phyloP scores from a whole-genome alignment of 108 stramenopile species.

The Fragilariopsis cylindrus region DNA sequence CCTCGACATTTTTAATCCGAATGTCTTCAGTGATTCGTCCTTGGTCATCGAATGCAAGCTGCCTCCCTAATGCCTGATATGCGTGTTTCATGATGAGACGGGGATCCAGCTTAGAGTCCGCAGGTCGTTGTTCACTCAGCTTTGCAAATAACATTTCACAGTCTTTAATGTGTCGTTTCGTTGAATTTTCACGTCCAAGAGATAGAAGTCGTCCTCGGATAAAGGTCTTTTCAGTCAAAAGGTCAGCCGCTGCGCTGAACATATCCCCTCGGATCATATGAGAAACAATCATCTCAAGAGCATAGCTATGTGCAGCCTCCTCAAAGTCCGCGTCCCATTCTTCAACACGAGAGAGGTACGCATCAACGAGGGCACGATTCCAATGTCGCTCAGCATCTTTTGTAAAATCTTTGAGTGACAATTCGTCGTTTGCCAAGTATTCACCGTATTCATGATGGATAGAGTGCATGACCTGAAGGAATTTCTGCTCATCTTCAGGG shows the following conservation, averaged over 20 bases:
- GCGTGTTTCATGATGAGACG: constrained; percentile 44
- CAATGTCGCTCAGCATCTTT: constrained; percentile 61
- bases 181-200: constrained; percentile 61
- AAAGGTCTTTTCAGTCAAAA: constrained; percentile 62
- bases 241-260: constrained; percentile 52
- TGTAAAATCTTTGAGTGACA: constrained; percentile 45
- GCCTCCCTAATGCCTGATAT: constrained; percentile 43
- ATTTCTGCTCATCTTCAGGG: constrained; percentile 47
- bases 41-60: constrained; percentile 41
- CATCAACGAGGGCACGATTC: constrained; percentile 62
- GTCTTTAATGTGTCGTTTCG: constrained; percentile 63
- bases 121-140: constrained; percentile 27
- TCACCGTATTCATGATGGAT: constrained; percentile 64
- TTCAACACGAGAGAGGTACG: constrained; percentile 40
- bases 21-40: constrained; percentile 37
- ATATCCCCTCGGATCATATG: constrained; percentile 78
- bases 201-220: constrained; percentile 63
- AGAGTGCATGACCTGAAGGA: constrained; percentile 66
- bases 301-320: constrained; percentile 67
- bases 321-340: constrained; percentile 62
- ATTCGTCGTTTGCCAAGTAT: constrained; percentile 51
- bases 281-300: constrained; percentile 61
- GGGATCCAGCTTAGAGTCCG: constrained; percentile 39
- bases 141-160: constrained; percentile 55
- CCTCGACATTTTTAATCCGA: constrained; percentile 46